Conservation (phyloP, 306 rosid species). For the Rosa multiflora region DNA sequence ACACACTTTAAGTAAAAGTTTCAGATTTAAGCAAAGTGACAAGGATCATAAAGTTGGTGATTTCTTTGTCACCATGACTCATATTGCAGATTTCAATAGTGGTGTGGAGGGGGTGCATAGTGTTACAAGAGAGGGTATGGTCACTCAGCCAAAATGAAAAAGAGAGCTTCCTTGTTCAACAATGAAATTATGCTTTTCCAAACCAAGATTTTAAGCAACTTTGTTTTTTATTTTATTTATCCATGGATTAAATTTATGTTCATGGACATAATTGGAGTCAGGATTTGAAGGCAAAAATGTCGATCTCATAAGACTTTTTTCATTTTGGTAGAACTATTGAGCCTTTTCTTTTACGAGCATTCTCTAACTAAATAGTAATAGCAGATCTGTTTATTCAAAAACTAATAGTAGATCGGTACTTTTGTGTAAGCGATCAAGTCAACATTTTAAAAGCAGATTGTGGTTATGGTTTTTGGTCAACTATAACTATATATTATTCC, state of each 20-base stretch:
- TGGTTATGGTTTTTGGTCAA: no score
- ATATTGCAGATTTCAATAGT: slow-evolving; percentile 7
- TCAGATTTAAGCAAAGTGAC: slow-evolving; percentile 14
- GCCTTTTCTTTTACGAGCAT: no score
- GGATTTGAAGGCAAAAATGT: background rate
- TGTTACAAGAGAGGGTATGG: background rate
- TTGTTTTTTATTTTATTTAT: background rate
- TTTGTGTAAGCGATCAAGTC: no score
- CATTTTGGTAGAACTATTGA: no score
- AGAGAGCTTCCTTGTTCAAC: background rate
- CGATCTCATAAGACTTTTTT: no score
- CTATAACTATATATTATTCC: no score
- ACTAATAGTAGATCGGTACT: no score
- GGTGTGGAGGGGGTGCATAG: background rate
- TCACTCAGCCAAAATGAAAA: background rate
- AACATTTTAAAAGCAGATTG: no score
- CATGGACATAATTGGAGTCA: background rate
- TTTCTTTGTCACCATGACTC: slow-evolving; percentile 17
- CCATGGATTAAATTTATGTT: background rate
- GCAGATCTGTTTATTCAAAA: no score
- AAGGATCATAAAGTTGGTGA: slow-evolving; percentile 28
- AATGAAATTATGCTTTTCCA: background rate
- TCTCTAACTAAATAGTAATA: no score
- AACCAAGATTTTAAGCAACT: background rate
- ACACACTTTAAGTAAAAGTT: slow-evolving; percentile 1